A percentile compares a stretch with the other conserved stretches of the same genome.
Evolutionary conservation across 108 stramenopile genomes (phyloP).

Genomic region (Cylindrotheca fusiformis): DNA sequence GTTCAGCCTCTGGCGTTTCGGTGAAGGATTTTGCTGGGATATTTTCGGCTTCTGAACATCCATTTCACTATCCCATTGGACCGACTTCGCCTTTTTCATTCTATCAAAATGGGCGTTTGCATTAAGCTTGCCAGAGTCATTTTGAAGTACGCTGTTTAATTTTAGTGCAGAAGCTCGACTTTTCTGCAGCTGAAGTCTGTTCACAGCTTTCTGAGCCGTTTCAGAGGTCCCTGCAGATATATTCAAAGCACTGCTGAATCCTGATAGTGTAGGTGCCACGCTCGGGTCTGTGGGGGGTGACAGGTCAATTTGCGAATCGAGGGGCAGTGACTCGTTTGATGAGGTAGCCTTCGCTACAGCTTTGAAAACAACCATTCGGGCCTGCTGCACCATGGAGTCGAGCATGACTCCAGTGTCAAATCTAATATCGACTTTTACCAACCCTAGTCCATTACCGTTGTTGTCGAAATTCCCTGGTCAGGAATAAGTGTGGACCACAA

Average conservation of each 20-base stretch:
- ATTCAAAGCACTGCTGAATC: conserved; percentile 38
- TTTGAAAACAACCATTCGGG: conserved; percentile 59
- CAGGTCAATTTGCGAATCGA: conserved; percentile 2
- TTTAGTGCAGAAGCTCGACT: conserved; percentile 44
- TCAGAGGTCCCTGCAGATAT: conserved; percentile 7
- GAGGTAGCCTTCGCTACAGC: conserved; percentile 57
- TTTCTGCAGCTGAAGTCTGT: conserved; percentile 19
- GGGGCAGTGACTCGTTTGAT: conserved; percentile 1
- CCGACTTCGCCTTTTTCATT: conserved; percentile 43
- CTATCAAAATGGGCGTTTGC: conserved; percentile 13
- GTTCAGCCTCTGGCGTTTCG: conserved; percentile 31
- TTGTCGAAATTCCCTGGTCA: conserved; percentile 23
- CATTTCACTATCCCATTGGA: conserved; percentile 36
- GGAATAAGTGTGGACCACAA: no score
- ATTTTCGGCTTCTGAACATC: conserved; percentile 24
- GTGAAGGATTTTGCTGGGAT: conserved; percentile 11
- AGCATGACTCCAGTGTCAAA: conserved; percentile 44
- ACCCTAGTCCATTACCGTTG: conserved; percentile 11
- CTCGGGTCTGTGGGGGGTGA: neutral
- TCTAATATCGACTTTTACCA: conserved; percentile 41
- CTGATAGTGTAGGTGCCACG: conserved; percentile 4
- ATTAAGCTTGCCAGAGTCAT: conserved; percentile 9
- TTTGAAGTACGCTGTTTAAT: conserved; percentile 38
- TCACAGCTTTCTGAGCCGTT: conserved; percentile 3
- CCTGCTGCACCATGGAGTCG: conserved; percentile 61